These are phyloP conservation scores for Zopfochytrium polystomum DNA, from an alignment of 371 early-diverging fungal species.

Conservation along the genomic window DNA sequence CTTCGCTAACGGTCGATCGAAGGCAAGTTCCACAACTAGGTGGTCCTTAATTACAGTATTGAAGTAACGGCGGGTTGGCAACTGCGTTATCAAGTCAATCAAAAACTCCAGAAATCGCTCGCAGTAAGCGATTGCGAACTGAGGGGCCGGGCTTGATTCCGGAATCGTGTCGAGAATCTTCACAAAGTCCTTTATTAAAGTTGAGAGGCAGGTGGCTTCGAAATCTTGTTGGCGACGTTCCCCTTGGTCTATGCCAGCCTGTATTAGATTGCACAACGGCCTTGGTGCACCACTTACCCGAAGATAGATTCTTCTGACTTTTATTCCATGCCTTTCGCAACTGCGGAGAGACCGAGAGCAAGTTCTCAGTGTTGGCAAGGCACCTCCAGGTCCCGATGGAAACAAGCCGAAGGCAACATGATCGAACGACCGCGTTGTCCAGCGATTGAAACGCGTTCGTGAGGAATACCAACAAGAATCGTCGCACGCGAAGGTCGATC, in stretches of 20 bases:
- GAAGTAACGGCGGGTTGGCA: constrained; percentile 87
- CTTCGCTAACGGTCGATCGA: constrained; percentile 53
- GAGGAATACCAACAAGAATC: constrained; percentile 64
- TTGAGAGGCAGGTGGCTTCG: constrained; percentile 31
- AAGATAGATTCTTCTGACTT: constrained; percentile 18
- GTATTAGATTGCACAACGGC: constrained; percentile 1
- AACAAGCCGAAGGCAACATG: constrained; percentile 70
- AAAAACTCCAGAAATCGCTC: constrained; percentile 80
- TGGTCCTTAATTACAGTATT: constrained; percentile 78
- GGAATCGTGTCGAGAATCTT: constrained; percentile 55
- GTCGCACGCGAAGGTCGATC: background rate
- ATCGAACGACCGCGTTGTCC: constrained; percentile 70
- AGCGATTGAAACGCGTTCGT: constrained; percentile 76
- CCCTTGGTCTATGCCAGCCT: background rate
- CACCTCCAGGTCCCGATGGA: constrained; percentile 72
- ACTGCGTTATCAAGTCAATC: constrained; percentile 78
- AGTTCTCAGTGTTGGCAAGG: constrained; percentile 46
- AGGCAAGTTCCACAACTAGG: constrained; percentile 63
- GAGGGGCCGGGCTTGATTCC: constrained; percentile 36
- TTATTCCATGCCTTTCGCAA: constrained; percentile 28
- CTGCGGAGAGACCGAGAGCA: constrained; percentile 50
- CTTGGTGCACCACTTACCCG: background rate
- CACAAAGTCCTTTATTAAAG: constrained; percentile 56
- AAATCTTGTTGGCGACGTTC: background rate
- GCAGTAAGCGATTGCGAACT: constrained; percentile 51